phyloP scores from a whole-genome alignment of 495 filamentous ascomycete species.

The Hypoxylon fragiforme region DNA sequence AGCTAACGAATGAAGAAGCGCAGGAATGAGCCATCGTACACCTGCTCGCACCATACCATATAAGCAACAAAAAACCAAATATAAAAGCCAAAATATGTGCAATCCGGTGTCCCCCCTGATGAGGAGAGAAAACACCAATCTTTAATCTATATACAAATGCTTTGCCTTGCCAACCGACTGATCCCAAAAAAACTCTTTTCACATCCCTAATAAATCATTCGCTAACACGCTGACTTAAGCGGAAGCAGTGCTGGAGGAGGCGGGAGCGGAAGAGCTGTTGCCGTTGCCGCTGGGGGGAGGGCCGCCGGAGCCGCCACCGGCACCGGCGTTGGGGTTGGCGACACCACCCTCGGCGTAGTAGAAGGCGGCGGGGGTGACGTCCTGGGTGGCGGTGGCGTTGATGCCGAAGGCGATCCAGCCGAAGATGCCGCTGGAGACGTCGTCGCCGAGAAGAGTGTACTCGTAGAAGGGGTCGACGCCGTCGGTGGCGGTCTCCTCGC shows the following conservation, averaged over 20 bases:
- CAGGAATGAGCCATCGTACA: too few relatives aligned
- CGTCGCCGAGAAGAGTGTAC: constrained; percentile 52
- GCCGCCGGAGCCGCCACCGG: neutral
- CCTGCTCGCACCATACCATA: too few relatives aligned
- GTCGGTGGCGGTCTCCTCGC: constrained; percentile 36
- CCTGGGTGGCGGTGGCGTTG: constrained; percentile 41
- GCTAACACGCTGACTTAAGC: neutral
- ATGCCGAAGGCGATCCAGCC: constrained; percentile 61
- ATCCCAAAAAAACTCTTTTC: too few relatives aligned
- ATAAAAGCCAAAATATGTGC: too few relatives aligned
- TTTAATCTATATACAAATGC: too few relatives aligned
- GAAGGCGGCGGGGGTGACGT: constrained; percentile 1
- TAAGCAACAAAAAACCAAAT: too few relatives aligned
- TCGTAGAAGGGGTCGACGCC: constrained; percentile 44
- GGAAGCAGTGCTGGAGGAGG: constrained; percentile 9
- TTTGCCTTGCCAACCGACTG: too few relatives aligned
- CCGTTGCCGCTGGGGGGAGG: neutral
- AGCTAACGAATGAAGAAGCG: too few relatives aligned
- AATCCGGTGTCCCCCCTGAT: too few relatives aligned
- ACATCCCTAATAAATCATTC: too few relatives aligned
- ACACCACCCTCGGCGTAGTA: constrained; percentile 3
- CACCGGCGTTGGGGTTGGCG: neutral
- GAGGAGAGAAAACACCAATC: too few relatives aligned
- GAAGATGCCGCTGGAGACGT: constrained; percentile 53
- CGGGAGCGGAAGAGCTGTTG: neutral